Conservation (phyloP, 2,329 filamentous ascomycete genomes). For the Ceratocystiopsis sp. region DNA sequence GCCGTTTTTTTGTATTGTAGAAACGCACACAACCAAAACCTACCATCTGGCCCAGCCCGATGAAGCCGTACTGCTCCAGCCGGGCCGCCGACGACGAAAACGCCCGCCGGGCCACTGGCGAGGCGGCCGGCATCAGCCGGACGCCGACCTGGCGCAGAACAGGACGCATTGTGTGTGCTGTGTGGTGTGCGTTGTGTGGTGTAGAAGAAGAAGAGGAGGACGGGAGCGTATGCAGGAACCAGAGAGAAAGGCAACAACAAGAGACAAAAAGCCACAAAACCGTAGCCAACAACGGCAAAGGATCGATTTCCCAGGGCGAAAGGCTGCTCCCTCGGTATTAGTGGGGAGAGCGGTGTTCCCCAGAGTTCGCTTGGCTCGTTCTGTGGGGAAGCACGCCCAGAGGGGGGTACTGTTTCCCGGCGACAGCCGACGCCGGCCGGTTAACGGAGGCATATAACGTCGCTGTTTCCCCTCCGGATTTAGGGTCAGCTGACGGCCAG, state of each 20-base stretch:
- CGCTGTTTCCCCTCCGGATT: too few species aligned
- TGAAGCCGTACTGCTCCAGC: constrained; percentile 38
- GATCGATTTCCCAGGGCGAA: background rate
- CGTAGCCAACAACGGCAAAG: background rate
- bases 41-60: constrained; percentile 44
- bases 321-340: background rate
- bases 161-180: constrained; percentile 11
- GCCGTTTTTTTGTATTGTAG: too few species aligned
- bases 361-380: too few species aligned
- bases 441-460: too few species aligned
- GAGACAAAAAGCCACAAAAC: background rate
- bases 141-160: constrained; percentile 12
- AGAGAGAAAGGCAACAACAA: background rate
- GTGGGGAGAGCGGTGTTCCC: background rate
- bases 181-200: background rate
- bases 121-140: constrained; percentile 10
- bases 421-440: too few species aligned
- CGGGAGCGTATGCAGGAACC: background rate
- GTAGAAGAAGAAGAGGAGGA: background rate
- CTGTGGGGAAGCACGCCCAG: too few species aligned
- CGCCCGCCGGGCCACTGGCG: constrained; percentile 6
- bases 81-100: constrained; percentile 32
- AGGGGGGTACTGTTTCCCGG: too few species aligned
- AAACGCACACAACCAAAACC: too few species aligned
- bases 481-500: too few species aligned